Evolutionary conservation across 441 rosid species (phyloP).

Genomic region (Corymbia calophylla): DNA sequence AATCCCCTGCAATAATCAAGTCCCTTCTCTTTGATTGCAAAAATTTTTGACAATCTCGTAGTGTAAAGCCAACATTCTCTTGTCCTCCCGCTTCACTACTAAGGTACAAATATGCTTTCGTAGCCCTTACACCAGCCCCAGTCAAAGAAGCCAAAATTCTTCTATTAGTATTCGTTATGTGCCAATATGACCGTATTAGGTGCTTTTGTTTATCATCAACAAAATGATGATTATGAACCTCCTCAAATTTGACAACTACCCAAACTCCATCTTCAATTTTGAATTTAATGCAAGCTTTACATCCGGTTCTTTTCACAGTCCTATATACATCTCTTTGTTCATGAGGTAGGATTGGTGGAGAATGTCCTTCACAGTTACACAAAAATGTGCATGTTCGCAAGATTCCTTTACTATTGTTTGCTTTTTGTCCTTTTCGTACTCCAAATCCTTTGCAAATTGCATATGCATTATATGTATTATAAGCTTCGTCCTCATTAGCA

Average conservation of each 20-base stretch:
- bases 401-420: no score
- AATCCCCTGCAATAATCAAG: accelerated
- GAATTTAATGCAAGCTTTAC: not conserved
- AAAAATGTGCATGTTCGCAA: no score
- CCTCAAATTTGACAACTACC: not conserved
- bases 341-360: not conserved
- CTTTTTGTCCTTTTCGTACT: no score
- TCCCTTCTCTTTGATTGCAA: no score
- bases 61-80: accelerated
- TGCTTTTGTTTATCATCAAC: no score
- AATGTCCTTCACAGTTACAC: no score
- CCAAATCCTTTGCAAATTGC: not conserved
- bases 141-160: no score
- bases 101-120: accelerated
- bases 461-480: no score
- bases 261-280: accelerated
- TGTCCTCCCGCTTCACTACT: accelerated
- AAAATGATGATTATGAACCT: no score
- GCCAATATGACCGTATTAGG: accelerated
- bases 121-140: no score
- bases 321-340: no score
- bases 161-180: accelerated
- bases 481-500: accelerated
- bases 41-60: accelerated
- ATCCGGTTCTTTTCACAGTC: accelerated